Evolutionary conservation across 2,329 filamentous ascomycete species (phyloP).

Genomic region (Aspergillus fijiensis): DNA sequence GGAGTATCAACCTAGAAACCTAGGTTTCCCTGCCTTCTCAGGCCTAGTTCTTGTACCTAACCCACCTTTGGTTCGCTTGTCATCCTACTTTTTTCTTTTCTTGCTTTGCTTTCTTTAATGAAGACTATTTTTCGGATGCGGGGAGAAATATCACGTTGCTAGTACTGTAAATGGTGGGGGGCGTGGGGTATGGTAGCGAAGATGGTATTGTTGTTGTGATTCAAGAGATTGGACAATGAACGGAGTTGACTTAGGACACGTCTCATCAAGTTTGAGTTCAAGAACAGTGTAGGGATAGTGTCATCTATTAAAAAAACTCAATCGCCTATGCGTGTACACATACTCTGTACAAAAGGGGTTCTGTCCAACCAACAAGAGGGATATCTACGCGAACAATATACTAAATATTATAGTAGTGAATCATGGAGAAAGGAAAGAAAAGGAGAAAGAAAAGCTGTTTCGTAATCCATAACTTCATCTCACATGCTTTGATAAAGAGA

Average conservation of each 20-base stretch:
- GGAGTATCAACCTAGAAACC: conserved; percentile 94
- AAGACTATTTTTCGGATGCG: no score
- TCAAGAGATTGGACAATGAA: no score
- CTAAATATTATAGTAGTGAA: not conserved
- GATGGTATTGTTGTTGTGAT: no score
- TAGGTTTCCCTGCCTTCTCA: conserved; percentile 42
- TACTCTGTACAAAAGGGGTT: not conserved
- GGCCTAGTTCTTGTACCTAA: no score
- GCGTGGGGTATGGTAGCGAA: no score
- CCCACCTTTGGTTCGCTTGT: not conserved
- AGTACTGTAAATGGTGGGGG: no score
- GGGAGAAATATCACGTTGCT: no score
- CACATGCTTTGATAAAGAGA: conserved; percentile 1
- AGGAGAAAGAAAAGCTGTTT: conserved; percentile 17
- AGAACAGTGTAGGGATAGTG: no score
- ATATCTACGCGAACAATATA: not conserved
- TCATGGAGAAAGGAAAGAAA: not conserved
- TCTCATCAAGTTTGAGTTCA: no score
- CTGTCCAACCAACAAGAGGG: not conserved
- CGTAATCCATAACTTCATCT: conserved; percentile 14
- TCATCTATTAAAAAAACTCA: not conserved
- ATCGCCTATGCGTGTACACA: not conserved
- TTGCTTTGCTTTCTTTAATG: not conserved
- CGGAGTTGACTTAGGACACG: no score
- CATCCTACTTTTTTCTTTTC: not conserved